These are phyloP conservation scores for Tylopilus rubrobrunneus DNA, from an alignment of 768 basidiomycete genomes.

Conservation along the genomic window DNA sequence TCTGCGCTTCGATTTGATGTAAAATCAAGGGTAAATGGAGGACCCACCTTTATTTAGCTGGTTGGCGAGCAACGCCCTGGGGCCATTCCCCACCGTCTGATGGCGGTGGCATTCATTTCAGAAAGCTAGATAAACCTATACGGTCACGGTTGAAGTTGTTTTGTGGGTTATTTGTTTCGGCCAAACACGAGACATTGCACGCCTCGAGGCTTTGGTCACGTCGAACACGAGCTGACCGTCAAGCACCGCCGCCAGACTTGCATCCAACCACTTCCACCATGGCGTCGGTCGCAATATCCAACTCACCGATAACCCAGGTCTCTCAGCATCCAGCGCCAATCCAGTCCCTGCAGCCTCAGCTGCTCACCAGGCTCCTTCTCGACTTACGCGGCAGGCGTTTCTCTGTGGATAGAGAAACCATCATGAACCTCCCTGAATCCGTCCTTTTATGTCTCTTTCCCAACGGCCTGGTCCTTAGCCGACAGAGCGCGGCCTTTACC, in stretches of 20 bases:
- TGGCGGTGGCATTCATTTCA: not conserved
- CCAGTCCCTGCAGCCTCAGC: conserved; percentile 76
- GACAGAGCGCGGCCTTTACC: conserved; percentile 73
- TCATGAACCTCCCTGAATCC: conserved; percentile 98
- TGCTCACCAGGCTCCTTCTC: conserved; percentile 83
- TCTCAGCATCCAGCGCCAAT: conserved; percentile 51
- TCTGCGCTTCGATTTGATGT: conserved; percentile 11
- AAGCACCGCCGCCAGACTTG: conserved; percentile 5
- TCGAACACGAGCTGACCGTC: conserved; percentile 13
- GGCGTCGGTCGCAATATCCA: conserved; percentile 42
- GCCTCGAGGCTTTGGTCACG: conserved; percentile 29
- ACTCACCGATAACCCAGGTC: conserved; percentile 54
- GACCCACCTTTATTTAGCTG: conserved; percentile 6
- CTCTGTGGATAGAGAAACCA: conserved; percentile 93
- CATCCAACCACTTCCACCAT: conserved; percentile 25
- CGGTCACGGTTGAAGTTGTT: too few relatives aligned
- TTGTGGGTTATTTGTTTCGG: conserved; percentile 23
- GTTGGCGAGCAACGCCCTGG: not conserved
- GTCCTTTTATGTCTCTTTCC: conserved; percentile 96
- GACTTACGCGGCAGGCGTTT: conserved; percentile 91
- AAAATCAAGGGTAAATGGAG: conserved; percentile 8
- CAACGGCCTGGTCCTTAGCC: conserved; percentile 90
- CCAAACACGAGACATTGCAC: conserved; percentile 26
- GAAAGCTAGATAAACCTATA: not conserved
- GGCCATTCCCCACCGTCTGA: not conserved